phyloP scores from a whole-genome alignment of 129 eudicot species.

The Tagetes erecta region DNA sequence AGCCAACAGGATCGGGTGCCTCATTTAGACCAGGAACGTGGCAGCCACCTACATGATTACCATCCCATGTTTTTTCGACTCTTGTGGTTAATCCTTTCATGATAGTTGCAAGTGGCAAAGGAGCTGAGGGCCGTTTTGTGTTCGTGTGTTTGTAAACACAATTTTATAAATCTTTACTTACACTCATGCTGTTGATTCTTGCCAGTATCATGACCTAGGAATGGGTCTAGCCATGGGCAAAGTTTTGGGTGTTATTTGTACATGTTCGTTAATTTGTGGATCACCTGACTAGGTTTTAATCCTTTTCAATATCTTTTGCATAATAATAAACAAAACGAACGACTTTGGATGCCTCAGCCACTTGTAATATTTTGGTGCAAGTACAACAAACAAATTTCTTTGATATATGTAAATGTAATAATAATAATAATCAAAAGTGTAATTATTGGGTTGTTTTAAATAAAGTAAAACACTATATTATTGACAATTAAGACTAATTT shows the following conservation, averaged over 20 bases:
- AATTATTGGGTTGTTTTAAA: background rate
- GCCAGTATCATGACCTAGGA: conserved; percentile 10
- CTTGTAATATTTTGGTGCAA: background rate
- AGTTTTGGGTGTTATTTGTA: conserved; percentile 13
- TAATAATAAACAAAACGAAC: background rate
- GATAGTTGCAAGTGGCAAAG: background rate
- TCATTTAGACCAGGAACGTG: conserved; percentile 90
- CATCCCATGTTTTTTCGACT: background rate
- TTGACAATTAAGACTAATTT: background rate
- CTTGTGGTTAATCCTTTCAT: conserved; percentile 2
- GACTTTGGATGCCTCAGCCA: conserved; percentile 19
- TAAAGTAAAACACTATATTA: background rate
- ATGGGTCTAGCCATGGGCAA: background rate
- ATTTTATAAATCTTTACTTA: conserved; percentile 9
- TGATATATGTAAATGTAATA: background rate
- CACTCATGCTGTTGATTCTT: conserved; percentile 12
- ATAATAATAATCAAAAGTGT: background rate
- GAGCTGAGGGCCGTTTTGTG: background rate
- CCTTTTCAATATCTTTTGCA: background rate
- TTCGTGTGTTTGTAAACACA: conserved; percentile 19
- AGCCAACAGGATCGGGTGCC: conserved; percentile 88
- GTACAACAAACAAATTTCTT: background rate
- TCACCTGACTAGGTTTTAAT: conserved; percentile 2
- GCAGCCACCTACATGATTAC: conserved; percentile 83
- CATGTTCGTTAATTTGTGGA: background rate